Conservation (phyloP, 208 protist genomes). For the Herpetomonas tarakana region DNA sequence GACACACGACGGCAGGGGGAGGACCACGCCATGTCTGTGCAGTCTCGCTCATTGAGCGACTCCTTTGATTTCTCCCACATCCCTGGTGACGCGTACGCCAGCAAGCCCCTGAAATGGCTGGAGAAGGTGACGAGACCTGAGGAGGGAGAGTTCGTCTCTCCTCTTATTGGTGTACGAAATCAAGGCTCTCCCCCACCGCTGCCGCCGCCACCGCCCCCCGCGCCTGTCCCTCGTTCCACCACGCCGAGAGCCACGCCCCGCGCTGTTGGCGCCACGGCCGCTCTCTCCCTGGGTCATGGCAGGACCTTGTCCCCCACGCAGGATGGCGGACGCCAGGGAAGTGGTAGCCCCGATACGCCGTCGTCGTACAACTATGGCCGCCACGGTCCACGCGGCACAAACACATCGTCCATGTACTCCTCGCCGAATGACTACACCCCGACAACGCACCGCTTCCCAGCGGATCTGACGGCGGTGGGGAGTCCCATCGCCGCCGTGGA, state of each 20-base stretch:
- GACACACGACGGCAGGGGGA: no score
- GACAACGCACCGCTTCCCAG: not conserved
- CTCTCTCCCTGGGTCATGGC: no score
- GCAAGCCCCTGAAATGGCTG: not conserved
- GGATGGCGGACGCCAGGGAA: no score
- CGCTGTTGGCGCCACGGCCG: not conserved
- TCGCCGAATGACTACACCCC: conserved; percentile 1
- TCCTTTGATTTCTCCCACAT: conserved; percentile 20
- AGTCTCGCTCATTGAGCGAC: conserved; percentile 18
- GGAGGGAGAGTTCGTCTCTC: not conserved
- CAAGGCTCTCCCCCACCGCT: not conserved
- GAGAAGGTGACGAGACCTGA: not conserved
- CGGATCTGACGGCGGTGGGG: conserved; percentile 12
- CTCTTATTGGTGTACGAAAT: not conserved
- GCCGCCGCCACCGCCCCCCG: not conserved
- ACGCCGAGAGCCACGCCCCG: not conserved
- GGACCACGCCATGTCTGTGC: conserved; percentile 4
- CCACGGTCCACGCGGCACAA: not conserved
- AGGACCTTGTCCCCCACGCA: no score
- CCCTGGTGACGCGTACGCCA: not conserved
- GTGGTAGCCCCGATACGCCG: not conserved
- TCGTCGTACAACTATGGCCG: conserved; percentile 3
- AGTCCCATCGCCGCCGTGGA: conserved; percentile 15
- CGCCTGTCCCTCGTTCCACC: not conserved
- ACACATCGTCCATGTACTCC: conserved; percentile 1